Evolutionary conservation across 371 early-diverging fungal genomes (phyloP).

Genomic region (Dichotomocladium elegans): DNA sequence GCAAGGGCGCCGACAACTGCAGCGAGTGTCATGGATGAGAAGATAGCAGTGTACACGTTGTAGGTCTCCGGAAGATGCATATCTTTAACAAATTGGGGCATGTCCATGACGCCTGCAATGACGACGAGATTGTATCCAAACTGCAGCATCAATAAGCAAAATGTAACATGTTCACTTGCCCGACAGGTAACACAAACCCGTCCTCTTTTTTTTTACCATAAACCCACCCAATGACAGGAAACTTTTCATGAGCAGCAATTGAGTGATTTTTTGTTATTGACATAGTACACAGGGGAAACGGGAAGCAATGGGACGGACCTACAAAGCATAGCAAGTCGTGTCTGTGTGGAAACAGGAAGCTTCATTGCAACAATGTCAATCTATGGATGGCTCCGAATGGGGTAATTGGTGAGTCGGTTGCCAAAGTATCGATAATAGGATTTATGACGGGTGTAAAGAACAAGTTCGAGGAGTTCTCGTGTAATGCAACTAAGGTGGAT

Average conservation of each 20-base stretch:
- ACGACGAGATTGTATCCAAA: slow-evolving; percentile 11
- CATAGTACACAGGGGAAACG: no score
- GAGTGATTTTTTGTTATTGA: not conserved
- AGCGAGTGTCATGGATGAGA: slow-evolving; percentile 25
- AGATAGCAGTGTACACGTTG: not conserved
- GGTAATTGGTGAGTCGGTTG: no score
- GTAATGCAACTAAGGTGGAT: no score
- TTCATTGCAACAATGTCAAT: no score
- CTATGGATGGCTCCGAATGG: no score
- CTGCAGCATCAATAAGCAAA: not conserved
- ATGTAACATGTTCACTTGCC: no score
- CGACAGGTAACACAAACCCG: not conserved
- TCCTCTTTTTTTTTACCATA: slow-evolving; percentile 3
- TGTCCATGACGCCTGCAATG: slow-evolving; percentile 3
- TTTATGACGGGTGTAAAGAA: no score
- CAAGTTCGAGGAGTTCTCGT: no score
- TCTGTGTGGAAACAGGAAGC: not conserved
- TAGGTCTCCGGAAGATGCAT: not conserved
- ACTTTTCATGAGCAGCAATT: not conserved
- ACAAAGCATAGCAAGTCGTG: not conserved
- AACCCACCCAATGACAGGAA: slow-evolving; percentile 11
- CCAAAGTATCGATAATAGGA: no score
- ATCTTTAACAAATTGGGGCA: not conserved
- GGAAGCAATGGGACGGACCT: not conserved
- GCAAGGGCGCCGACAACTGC: slow-evolving; percentile 62